Base-by-base conservation (phyloP, 345 rosid species). In the Brassica rapa region DNA sequence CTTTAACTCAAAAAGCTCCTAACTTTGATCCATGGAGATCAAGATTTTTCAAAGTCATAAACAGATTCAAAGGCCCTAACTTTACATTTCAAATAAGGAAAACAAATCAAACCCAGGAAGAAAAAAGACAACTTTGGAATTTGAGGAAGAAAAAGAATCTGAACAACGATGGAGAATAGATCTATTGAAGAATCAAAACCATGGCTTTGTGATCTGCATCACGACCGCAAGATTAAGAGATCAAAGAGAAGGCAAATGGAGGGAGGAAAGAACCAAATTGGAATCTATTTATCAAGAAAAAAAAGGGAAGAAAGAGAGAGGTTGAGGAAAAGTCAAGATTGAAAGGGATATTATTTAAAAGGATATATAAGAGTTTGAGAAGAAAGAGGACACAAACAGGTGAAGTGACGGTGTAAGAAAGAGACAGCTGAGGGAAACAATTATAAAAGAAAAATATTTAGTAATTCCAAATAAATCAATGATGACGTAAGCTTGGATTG, bases 351-450 rank as follows among this genome's bases (percentile, higher is more conserved):
- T 46, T 21, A 67, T 46, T 21, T 66, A 53, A 74, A 39, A 68
- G 69, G 67, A 55, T 27, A 16, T 4, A 79, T 15, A 8, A 6
- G 66, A 68, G 62, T 39, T 41, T 56, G 71, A 68, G 82, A 80
- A 69, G 53, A 68, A 69, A 62, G 30, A 80, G 15, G 23, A 80
- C 60, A 33, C 69, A 73, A 63, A 68, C 53, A 67, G 79, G 74
- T 74, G 76, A 80, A 56, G 43, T 64, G 80, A 70, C 66, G 62
- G 80, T 65, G 76, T 27, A 41, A 55, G 83, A 74, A 69, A 74
- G 76, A 80, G 83, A 80, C 79, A 41, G 82, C 66, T 80, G 56
- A 49, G 56, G 56, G 56, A 49, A 49, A n/a, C 56, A 16, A 14
- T 62, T 65, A 68, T 43, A 39, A 66, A 78, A 78, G 81, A 63